Evolutionary conservation across 2,329 filamentous ascomycete species (phyloP).

Genomic region (Nigrospora osmanthi): DNA sequence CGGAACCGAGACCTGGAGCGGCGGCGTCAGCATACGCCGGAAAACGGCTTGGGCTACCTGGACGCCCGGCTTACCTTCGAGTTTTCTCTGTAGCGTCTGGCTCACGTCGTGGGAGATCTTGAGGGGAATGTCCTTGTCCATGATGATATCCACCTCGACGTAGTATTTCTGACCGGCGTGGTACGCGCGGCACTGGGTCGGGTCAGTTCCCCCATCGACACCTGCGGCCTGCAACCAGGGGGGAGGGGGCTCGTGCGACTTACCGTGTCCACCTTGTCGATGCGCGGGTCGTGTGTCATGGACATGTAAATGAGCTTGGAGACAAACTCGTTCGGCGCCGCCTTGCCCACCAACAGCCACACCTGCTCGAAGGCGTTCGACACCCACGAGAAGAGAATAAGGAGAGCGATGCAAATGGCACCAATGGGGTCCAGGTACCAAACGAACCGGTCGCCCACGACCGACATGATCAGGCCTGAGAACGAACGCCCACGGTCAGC

Average conservation of each 20-base stretch:
- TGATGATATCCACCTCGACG: constrained; percentile 55
- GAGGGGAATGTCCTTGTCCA: constrained; percentile 46
- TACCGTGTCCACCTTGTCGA: constrained; percentile 50
- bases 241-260: constrained; percentile 3
- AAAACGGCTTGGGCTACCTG: not conserved
- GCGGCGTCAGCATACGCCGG: too few relatives aligned
- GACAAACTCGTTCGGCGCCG: constrained; percentile 48
- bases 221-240: not conserved
- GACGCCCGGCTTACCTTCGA: constrained; percentile 34
- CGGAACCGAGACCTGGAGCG: constrained; percentile 15
- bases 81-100: constrained; percentile 51
- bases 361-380: constrained; percentile 55
- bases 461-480: constrained; percentile 38
- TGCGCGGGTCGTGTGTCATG: constrained; percentile 44
- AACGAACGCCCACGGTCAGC: too few relatives aligned
- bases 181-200: constrained; percentile 44
- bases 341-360: constrained; percentile 52
- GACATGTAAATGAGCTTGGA: constrained; percentile 48
- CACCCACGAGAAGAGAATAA: constrained; percentile 55
- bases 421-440: constrained; percentile 58
- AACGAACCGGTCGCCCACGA: constrained; percentile 41
- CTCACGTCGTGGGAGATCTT: constrained; percentile 52
- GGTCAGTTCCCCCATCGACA: constrained; percentile 1
- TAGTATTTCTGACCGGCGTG: constrained; percentile 55
- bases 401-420: constrained; percentile 50